phyloP scores from a whole-genome alignment of 2,329 filamentous ascomycete species.

The Fusarium sp. region DNA sequence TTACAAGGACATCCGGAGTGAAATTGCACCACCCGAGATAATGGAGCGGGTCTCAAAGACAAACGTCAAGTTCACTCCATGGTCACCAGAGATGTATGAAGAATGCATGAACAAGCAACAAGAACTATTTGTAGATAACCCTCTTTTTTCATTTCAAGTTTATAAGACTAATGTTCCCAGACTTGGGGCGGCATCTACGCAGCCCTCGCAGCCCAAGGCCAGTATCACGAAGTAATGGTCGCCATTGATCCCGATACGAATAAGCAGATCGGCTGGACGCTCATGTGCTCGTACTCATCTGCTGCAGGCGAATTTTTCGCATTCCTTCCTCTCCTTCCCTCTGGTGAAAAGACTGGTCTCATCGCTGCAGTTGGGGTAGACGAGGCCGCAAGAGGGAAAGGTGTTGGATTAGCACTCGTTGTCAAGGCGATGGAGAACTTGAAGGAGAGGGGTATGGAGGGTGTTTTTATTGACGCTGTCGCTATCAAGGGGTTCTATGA shows the following conservation, averaged over 20 bases:
- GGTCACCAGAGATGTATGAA: conserved; percentile 41
- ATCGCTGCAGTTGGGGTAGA: conserved; percentile 44
- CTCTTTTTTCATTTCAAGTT: accelerated
- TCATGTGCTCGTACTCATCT: conserved; percentile 36
- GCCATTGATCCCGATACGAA: conserved; percentile 44
- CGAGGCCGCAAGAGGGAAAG: conserved; percentile 36
- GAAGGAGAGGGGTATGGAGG: conserved; percentile 36
- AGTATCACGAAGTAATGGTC: conserved; percentile 40
- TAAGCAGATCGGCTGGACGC: conserved; percentile 43
- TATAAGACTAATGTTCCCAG: conserved; percentile 12
- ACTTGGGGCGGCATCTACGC: conserved; percentile 35
- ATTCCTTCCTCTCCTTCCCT: conserved; percentile 38
- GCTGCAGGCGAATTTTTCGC: conserved; percentile 3
- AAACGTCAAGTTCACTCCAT: conserved; percentile 35
- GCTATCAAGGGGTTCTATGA: conserved; percentile 43
- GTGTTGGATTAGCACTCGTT: conserved; percentile 36
- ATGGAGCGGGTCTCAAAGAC: conserved; percentile 36
- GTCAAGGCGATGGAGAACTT: conserved; percentile 42
- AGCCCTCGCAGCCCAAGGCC: conserved; percentile 22
- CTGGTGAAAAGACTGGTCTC: conserved; percentile 37
- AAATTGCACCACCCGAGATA: conserved; percentile 23
- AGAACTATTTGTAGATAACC: conserved; percentile 31
- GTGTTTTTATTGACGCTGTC: conserved; percentile 39
- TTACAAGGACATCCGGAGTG: conserved; percentile 32
- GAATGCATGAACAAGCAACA: conserved; percentile 43